Base-by-base conservation (phyloP, 2,329 filamentous ascomycete species). In the Aureobasidium sp. region DNA sequence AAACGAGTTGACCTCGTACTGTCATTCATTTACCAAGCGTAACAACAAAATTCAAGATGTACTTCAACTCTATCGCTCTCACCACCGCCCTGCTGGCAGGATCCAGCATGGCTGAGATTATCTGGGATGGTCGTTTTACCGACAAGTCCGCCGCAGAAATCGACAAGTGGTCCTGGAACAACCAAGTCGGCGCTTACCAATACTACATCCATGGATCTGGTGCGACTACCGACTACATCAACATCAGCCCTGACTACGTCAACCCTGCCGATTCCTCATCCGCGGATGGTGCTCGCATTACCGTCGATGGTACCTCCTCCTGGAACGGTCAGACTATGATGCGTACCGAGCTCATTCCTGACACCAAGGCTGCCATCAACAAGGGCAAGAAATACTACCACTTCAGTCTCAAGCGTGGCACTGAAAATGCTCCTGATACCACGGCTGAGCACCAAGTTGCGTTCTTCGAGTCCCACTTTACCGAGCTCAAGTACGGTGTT, bases 261-360 rank as follows among this genome's bases (percentile, higher is more conserved):
- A 89, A 88, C 73, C 83, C 85, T 0, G 81, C 81, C 66, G 86
- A 89, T 71, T 77, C 76, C 0, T 77, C 76, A 53, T 85, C 83
- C 54, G 80, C 76, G 39, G 82, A 88, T 73, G 88, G 87, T 21
- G 83, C 82, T 66, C 86, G 87, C 70, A 84, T 90, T 73, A 87
- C 84, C 5, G 85, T 90, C 65, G 79, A 79, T 67, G 71, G 73
- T 67, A 86, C 82, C 1, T 80, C 87, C 1, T 88, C 83, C 72
- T 90, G 87, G 87, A 86, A 90, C 73, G 85, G 83, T 27, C 85
- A 89, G 70, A 83, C 73, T 52, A 90, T 90, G 87, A 84, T 86
- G 71, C 81, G 87, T 57, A 89, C 85, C 0, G 88, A 90, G 75
- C 76, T 90, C 63, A 90, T 91, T 66, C 87, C 87, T 9, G 85